Base-by-base conservation (phyloP, 148 eudicot species). In the Drosera capensis region DNA sequence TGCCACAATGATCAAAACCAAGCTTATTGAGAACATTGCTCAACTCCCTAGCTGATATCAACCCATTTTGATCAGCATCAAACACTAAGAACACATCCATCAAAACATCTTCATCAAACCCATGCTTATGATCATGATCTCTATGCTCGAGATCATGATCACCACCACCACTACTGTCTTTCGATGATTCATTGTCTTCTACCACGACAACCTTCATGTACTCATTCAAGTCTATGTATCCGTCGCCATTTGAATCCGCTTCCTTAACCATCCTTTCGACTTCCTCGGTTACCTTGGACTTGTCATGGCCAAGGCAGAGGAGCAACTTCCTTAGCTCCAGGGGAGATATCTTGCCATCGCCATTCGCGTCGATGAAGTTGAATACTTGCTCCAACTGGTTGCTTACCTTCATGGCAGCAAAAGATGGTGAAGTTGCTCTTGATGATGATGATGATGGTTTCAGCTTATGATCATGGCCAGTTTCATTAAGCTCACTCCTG, bases 191-290 rank as follows among this genome's bases (percentile, higher is more conserved):
- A 45, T 80, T 80, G 30, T 31, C 61, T n/a, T 0, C n/a, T 25
- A 37, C 62, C 76, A 79, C 52, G 60, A 75, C 51, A 11, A 57
- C 76, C 20, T 30, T 47, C 71, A 69, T 64, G 66, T 76, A 80
- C 55, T 80, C 88, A 43, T 76, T 56, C 17, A 76, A 57, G 54
- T 76, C 83, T n/a, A 80, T 60, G 23, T 56, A 65, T 1, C 88
- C 83, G 52, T 80, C 88, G 1, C 83, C 82, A 49, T 80, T 48
- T 11, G 35, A 46, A 43, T 80, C 83, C 77, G 76, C 63, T 44
- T 62, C 66, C 24, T 29, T 67, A 16, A 76, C 46, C 68, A 76
- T 76, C 1, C 56, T 34, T 29, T 65, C 40, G 2, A 73, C 80
- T 55, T 76, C 88, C 23, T 54, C 59, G 14, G 43, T 28, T 1